Evolutionary conservation across 768 basidiomycete genomes (phyloP).

Genomic region (Termitomyces titanicus): DNA sequence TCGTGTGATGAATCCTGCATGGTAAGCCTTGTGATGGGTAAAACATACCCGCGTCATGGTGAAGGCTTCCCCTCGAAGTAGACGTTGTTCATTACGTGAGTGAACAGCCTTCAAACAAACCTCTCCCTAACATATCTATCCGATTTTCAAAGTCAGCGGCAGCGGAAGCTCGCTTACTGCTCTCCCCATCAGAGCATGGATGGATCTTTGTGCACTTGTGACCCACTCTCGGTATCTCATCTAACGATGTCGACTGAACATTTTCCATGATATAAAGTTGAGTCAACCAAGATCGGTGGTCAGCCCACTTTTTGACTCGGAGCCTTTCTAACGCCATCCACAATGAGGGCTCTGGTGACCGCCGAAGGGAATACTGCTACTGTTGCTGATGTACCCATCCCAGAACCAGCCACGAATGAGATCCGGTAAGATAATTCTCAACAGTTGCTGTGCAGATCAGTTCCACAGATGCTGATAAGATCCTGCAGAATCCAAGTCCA

Average conservation of each 20-base stretch:
- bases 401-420: constrained; percentile 24
- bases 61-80: no score
- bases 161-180: no score
- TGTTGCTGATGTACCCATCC: constrained; percentile 22
- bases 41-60: no score
- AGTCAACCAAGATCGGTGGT: neutral
- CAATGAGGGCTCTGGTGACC: constrained; percentile 24
- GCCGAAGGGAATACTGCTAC: constrained; percentile 23
- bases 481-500: constrained; percentile 24
- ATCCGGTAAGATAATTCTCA: constrained; percentile 21
- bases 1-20: no score
- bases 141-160: no score
- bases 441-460: neutral
- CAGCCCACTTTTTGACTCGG: neutral
- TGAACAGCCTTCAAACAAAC: neutral
- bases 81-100: neutral
- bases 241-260: neutral
- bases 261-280: neutral
- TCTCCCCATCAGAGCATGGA: neutral
- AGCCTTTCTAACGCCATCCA: neutral
- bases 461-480: neutral
- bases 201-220: neutral
- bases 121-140: no score
- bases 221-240: neutral
- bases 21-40: no score